Evolutionary conservation across 768 basidiomycete genomes (phyloP), one percentile per base, ranked within the genome.

Genomic region (Russula vinacea): DNA sequence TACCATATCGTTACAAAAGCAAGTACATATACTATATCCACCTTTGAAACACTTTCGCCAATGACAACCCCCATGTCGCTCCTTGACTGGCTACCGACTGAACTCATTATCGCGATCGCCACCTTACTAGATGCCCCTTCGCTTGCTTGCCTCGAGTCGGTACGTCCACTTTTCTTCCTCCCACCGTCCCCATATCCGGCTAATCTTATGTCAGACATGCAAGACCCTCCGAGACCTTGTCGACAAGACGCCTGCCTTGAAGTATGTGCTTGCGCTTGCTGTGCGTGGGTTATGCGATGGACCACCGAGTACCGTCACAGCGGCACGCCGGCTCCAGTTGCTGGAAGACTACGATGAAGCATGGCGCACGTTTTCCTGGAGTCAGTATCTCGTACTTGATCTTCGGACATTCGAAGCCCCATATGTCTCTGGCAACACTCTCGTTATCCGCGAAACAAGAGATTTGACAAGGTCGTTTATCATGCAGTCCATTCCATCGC

Each of bases 351-450:
- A 61, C 42, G 42, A 53, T 22, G 42, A 61, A 24, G 60, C 60
- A 3, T 61, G 60, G 60, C 53, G 60, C n/a, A 35, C 42, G 52
- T 35, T 55, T 24, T 53, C 51, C 3, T 61, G 60, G 60, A 33
- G 17, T 17, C 6, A 35, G 16, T 33, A 61, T 24, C 47, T 54
- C 29, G 35, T 44, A 1, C 35, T 61, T 9, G 60, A 61, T 0
- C 40, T 61, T 16, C 60, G 53, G 3, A 29, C 60, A 1, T 32
- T 47, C 60, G 11, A 24, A 9, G 52, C 53, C 14, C 52, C 52
- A 22, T 47, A 35, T 7, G 51, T 54, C 8, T 54, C 29, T 3
- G 60, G 60, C 33, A 35, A 49, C 32, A 40, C 49, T 5, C 47
- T 59, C 37, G 58, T 59, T 17, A 13, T 54, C 5, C 8, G 8